phyloP scores from a whole-genome alignment of 176 grass and related monocot genomes.

The Phragmites australis region DNA sequence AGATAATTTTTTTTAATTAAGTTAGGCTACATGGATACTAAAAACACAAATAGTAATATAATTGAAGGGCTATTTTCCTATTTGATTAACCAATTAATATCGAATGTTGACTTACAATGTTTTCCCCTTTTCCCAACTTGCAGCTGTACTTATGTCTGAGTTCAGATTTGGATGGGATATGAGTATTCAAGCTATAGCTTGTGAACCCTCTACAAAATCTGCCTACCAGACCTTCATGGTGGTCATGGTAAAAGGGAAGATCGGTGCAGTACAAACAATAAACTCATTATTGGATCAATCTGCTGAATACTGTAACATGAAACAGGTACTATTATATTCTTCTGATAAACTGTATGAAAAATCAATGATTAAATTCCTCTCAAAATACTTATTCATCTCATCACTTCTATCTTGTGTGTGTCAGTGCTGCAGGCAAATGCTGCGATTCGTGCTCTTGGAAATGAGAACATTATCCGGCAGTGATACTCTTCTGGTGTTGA shows the following conservation, averaged over 20 bases:
- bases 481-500: conserved; percentile 65
- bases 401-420: neutral
- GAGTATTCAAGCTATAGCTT: conserved; percentile 75
- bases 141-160: conserved; percentile 77
- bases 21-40: neutral
- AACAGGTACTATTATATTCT: conserved; percentile 59
- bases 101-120: neutral
- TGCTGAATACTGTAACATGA: conserved; percentile 60
- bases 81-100: conserved; percentile 6
- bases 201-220: conserved; percentile 56
- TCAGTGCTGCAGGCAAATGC: conserved; percentile 57
- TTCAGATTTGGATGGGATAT: conserved; percentile 94
- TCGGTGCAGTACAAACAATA: conserved; percentile 48
- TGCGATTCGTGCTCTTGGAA: conserved; percentile 64
- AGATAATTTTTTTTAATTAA: neutral
- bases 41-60: conserved; percentile 13
- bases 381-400: neutral
- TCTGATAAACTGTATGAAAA: conserved; percentile 27
- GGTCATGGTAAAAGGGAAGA: conserved; percentile 68
- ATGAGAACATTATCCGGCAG: conserved; percentile 70
- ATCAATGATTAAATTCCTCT: conserved; percentile 6
- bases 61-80: neutral
- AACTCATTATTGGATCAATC: conserved; percentile 53
- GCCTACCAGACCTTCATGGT: conserved; percentile 95
- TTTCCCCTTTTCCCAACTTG: conserved; percentile 35